Conservation (phyloP, 2,329 filamentous ascomycete genomes). For the Samsoniella hepiali region DNA sequence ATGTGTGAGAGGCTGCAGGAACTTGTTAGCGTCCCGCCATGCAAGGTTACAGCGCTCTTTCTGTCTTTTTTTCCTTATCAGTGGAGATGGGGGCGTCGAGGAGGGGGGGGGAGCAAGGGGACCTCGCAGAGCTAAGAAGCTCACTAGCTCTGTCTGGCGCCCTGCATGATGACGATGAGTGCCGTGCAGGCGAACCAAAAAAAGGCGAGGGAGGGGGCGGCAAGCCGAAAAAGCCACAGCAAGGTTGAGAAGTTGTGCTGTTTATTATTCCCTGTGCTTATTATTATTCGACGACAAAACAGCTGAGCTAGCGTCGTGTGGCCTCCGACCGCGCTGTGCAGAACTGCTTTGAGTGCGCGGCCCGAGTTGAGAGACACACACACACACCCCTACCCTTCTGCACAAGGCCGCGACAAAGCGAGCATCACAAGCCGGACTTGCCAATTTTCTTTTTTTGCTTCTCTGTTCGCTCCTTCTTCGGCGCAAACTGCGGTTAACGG, state of each 20-base stretch:
- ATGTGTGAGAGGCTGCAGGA: neutral
- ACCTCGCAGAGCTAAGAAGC: neutral
- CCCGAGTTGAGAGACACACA: too few relatives aligned
- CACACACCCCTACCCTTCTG: neutral
- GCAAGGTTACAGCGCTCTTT: neutral
- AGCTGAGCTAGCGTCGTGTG: neutral
- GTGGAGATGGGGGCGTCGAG: neutral
- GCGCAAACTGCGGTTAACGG: neutral
- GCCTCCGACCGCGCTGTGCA: neutral
- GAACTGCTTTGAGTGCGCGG: neutral
- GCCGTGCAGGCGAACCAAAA: neutral
- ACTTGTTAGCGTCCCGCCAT: neutral
- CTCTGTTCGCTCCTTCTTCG: neutral
- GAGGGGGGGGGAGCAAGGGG: neutral
- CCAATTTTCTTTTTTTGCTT: neutral
- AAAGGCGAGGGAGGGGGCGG: neutral
- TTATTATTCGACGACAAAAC: neutral
- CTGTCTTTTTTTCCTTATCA: neutral
- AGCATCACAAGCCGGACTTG: neutral
- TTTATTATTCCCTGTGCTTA: neutral
- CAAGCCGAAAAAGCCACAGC: neutral
- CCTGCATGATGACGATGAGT: conserved; percentile 15
- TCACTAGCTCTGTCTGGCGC: neutral
- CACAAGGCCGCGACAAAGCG: conserved; percentile 14
- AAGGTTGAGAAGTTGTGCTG: neutral